Percentiles rank a stretch among this genome's conserved stretches.
These are phyloP conservation scores for Dothidotthia symphoricarpi DNA, from an alignment of 2,329 filamentous ascomycete genomes.

Conservation along the genomic window DNA sequence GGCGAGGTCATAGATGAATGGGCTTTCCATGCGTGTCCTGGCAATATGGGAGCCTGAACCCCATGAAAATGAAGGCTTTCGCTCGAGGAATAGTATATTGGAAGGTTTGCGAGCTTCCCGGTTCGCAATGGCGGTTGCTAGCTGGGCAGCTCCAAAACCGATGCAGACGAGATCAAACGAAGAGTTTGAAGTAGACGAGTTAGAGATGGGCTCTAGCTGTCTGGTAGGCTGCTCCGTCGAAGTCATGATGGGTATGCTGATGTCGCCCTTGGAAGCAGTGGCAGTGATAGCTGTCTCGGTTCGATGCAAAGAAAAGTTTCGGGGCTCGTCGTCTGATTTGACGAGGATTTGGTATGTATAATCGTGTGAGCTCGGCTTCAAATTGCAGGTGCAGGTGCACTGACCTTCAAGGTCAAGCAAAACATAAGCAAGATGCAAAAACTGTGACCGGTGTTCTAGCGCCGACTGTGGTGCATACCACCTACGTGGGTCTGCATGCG, in stretches of 20 bases:
- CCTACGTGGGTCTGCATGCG: slow-evolving; percentile 17
- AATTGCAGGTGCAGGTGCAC: slow-evolving; percentile 14
- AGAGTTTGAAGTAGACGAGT: slow-evolving; percentile 14
- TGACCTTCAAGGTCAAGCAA: slow-evolving; percentile 5
- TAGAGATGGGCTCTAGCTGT: slow-evolving; percentile 11
- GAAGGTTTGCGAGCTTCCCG: slow-evolving; percentile 27
- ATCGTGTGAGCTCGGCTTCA: too few species aligned
- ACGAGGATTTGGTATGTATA: too few species aligned
- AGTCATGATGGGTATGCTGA: slow-evolving; percentile 17
- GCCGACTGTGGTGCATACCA: slow-evolving; percentile 10
- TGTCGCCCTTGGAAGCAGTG: background rate
- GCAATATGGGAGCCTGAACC: slow-evolving; percentile 26
- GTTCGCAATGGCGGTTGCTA: slow-evolving; percentile 39
- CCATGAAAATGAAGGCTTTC: slow-evolving; percentile 37
- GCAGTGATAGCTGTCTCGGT: too few species aligned
- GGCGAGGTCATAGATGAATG: slow-evolving; percentile 39
- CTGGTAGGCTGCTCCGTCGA: slow-evolving; percentile 16
- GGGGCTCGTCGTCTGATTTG: too few species aligned
- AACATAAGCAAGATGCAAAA: slow-evolving; percentile 12
- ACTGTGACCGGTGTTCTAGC: slow-evolving; percentile 23
- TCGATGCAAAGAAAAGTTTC: too few species aligned
- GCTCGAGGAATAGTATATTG: slow-evolving; percentile 35
- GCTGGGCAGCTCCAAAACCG: slow-evolving; percentile 37
- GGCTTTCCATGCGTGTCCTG: slow-evolving; percentile 35
- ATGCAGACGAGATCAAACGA: slow-evolving; percentile 37